These are phyloP conservation scores for Ormosia emarginata DNA, from an alignment of 306 rosid species.

Conservation along the genomic window DNA sequence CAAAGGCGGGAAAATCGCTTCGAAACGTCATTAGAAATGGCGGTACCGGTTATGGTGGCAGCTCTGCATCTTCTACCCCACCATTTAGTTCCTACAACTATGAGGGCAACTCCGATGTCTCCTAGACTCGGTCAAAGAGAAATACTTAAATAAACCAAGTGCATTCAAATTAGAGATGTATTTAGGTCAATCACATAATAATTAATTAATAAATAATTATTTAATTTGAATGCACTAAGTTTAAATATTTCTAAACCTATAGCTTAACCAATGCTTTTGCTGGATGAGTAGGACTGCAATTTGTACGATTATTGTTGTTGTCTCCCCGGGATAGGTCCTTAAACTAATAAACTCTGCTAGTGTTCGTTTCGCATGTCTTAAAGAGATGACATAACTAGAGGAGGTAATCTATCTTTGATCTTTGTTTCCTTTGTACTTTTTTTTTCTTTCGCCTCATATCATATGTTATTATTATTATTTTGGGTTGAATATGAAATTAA, in stretches of 20 bases:
- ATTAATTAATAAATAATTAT: no score
- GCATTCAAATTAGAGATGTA: no score
- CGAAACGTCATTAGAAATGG: background rate
- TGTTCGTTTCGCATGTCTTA: background rate
- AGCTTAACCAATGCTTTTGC: slow-evolving; percentile 7
- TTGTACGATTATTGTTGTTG: background rate
- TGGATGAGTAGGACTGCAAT: background rate
- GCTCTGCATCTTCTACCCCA: slow-evolving; percentile 18
- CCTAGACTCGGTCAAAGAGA: background rate
- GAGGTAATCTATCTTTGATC: background rate
- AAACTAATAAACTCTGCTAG: background rate
- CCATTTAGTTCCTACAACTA: slow-evolving; percentile 11
- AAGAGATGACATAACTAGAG: background rate
- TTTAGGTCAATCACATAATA: no score
- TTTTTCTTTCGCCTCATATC: no score
- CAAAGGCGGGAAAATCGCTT: slow-evolving; percentile 1
- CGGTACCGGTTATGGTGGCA: background rate
- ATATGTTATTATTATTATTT: no score
- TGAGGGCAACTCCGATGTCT: background rate
- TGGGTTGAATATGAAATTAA: no score
- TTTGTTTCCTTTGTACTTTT: background rate
- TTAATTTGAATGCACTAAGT: no score
- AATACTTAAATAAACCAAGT: no score
- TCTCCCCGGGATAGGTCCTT: background rate
- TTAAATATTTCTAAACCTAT: no score